Conservation (phyloP, 129 eudicot genomes). For the Lonicera japonica region DNA sequence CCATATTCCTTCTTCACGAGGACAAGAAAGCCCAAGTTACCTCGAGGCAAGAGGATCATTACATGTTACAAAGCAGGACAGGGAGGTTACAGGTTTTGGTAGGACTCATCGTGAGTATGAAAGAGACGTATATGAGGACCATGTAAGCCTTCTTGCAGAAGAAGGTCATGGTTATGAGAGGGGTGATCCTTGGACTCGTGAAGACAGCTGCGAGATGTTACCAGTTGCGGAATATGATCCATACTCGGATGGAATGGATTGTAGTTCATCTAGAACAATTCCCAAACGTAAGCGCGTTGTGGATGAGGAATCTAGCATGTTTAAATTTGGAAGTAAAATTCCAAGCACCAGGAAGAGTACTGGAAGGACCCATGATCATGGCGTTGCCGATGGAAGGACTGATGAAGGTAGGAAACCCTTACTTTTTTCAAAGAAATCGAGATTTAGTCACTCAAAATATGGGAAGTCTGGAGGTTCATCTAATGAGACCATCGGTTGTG, state of each 20-base stretch:
- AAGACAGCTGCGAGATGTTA: conserved; percentile 14
- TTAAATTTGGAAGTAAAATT: conserved; percentile 9
- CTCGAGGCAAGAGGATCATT: conserved; percentile 9
- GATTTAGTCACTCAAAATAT: neutral
- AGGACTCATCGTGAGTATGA: conserved; percentile 15
- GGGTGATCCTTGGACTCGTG: conserved; percentile 4
- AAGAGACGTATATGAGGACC: neutral
- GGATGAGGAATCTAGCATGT: conserved; percentile 6
- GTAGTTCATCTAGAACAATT: neutral
- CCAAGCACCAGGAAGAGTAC: conserved; percentile 11
- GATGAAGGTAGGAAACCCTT: conserved; percentile 7
- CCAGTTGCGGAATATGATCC: conserved; percentile 6
- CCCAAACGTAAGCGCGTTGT: conserved; percentile 14
- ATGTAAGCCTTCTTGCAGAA: conserved; percentile 4
- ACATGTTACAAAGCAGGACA: conserved; percentile 8
- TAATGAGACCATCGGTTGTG: neutral
- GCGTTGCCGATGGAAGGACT: neutral
- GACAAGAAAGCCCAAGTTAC: neutral
- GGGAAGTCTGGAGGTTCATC: conserved; percentile 7
- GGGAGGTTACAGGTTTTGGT: conserved; percentile 11
- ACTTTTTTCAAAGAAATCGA: conserved; percentile 12
- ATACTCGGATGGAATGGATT: conserved; percentile 7
- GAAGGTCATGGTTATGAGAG: conserved; percentile 5
- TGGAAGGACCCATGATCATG: conserved; percentile 8
- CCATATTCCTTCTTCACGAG: conserved; percentile 4